phyloP scores from a whole-genome alignment of 352 stramenopile species.

The Lagenidium giganteum region DNA sequence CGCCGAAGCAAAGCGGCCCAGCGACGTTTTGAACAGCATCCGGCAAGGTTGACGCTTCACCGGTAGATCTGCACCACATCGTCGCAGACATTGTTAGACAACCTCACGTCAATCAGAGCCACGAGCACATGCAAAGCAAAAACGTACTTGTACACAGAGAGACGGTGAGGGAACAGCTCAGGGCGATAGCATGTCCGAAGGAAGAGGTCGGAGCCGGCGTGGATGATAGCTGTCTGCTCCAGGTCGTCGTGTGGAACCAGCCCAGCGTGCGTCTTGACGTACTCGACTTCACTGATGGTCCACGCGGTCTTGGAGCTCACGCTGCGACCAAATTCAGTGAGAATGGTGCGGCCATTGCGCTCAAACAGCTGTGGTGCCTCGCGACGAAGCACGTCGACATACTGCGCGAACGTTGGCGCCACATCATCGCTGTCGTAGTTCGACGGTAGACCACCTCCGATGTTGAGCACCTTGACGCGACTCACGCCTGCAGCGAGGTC shows the following conservation, averaged over 20 bases:
- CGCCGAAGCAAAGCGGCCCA: constrained; percentile 89
- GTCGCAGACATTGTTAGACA: not conserved
- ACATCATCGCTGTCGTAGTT: constrained; percentile 71
- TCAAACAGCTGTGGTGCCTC: constrained; percentile 70
- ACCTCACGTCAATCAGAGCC: not conserved
- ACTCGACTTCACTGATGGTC: constrained; percentile 79
- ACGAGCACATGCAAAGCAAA: no score
- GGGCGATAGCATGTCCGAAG: constrained; percentile 76
- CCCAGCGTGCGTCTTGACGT: constrained; percentile 72
- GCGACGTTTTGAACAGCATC: constrained; percentile 72
- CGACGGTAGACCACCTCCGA: constrained; percentile 79
- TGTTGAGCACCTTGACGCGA: constrained; percentile 77
- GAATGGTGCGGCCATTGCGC: constrained; percentile 45
- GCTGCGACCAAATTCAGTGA: constrained; percentile 87
- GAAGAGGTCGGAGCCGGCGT: constrained; percentile 85
- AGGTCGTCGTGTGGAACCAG: no score
- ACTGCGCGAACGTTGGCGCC: constrained; percentile 61
- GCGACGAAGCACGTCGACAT: constrained; percentile 56
- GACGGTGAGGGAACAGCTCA: constrained; percentile 53
- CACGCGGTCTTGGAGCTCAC: constrained; percentile 77
- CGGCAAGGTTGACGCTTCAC: constrained; percentile 33
- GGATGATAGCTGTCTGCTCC: constrained; percentile 63
- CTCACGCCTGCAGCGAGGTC: constrained; percentile 50
- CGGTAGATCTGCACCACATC: constrained; percentile 49
- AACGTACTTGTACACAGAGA: constrained; percentile 67